These are phyloP conservation scores for Cyberlindnera veronae DNA, from an alignment of 805 yeast genomes.

Conservation along the genomic window DNA sequence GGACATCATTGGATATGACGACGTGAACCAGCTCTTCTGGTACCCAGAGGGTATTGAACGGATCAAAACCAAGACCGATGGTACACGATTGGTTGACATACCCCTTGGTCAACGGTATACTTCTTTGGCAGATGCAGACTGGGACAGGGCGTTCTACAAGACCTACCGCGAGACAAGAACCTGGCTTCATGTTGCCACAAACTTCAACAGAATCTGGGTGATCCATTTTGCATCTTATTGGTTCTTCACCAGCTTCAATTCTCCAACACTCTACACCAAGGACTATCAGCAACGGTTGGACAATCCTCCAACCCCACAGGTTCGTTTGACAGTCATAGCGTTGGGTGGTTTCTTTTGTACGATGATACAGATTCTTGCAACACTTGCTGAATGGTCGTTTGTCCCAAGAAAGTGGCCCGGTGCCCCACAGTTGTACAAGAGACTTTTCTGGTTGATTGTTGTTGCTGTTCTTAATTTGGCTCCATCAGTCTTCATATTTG, in stretches of 20 bases:
- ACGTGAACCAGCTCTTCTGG: constrained; percentile 87
- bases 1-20: constrained; percentile 80
- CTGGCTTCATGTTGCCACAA: constrained; percentile 72
- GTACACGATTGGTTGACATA: constrained; percentile 46
- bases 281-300: constrained; percentile 50
- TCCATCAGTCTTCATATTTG: constrained; percentile 54
- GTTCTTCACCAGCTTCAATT: constrained; percentile 70
- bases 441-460: constrained; percentile 41
- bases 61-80: constrained; percentile 43
- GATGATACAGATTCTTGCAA: constrained; percentile 52
- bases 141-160: constrained; percentile 68
- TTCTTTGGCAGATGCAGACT: constrained; percentile 49
- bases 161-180: constrained; percentile 72
- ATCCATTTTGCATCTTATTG: constrained; percentile 73
- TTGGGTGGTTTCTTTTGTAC: constrained; percentile 67
- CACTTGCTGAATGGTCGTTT: constrained; percentile 54
- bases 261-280: constrained; percentile 65
- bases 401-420: constrained; percentile 77
- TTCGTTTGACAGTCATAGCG: constrained; percentile 54
- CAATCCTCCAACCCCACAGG: constrained; percentile 59
- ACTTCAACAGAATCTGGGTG: constrained; percentile 78
- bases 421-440: constrained; percentile 50
- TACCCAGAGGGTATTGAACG: constrained; percentile 66
- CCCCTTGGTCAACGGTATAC: constrained; percentile 52
- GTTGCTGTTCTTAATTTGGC: constrained; percentile 44